phyloP scores from a whole-genome alignment of 2,329 filamentous ascomycete species.

The Phialemoniopsis sp. region DNA sequence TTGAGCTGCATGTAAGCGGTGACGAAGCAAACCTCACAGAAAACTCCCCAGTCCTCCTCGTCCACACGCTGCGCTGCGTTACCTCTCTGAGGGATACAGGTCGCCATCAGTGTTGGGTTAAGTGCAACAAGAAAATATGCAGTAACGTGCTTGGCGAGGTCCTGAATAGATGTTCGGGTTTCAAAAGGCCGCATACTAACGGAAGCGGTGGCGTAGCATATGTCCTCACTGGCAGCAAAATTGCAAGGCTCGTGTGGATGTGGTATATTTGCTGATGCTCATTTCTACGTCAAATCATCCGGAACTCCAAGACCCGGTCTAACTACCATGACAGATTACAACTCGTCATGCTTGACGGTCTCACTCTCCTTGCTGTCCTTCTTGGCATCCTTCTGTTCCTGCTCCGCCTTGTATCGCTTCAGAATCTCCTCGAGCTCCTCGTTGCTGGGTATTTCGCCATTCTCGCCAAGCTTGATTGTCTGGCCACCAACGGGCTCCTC shows the following conservation, averaged over 20 bases:
- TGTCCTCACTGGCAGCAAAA: not conserved
- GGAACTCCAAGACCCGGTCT: constrained; percentile 3
- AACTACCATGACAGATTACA: constrained; percentile 10
- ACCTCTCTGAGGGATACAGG: not conserved
- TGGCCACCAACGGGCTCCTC: constrained; percentile 23
- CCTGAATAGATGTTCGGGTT: too few species aligned
- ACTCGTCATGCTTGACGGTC: constrained; percentile 23
- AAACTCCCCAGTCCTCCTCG: too few species aligned
- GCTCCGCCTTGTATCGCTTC: constrained; percentile 26
- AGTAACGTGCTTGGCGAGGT: too few species aligned
- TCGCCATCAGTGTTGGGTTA: too few species aligned
- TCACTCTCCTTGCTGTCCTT: constrained; percentile 11
- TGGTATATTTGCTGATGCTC: not conserved
- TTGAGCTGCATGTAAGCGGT: too few species aligned
- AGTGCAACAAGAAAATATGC: too few species aligned
- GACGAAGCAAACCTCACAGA: too few species aligned
- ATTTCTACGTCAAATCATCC: not conserved
- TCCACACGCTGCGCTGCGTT: too few species aligned
- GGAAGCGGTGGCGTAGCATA: too few species aligned
- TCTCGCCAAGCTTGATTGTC: constrained; percentile 36
- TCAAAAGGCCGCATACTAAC: too few species aligned
- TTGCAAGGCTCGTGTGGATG: not conserved
- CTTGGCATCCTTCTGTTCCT: constrained; percentile 15
- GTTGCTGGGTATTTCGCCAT: constrained; percentile 36
- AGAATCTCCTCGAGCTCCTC: constrained; percentile 49